These are phyloP conservation scores for Colletotrichum sp. DNA, from an alignment of 2,329 filamentous ascomycete genomes.

Conservation along the genomic window DNA sequence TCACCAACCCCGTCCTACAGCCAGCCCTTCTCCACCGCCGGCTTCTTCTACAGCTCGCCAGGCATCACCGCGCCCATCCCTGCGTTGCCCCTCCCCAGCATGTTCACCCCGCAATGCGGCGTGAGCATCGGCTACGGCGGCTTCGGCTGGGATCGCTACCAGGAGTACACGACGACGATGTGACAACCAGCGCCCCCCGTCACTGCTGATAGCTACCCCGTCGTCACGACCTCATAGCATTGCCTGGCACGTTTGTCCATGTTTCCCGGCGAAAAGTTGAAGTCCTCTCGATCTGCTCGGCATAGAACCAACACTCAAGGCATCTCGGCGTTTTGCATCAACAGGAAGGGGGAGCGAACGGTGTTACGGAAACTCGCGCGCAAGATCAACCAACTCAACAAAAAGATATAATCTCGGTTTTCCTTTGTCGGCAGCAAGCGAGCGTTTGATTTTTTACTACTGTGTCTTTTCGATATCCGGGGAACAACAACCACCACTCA, in stretches of 20 bases:
- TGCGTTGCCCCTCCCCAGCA: slow-evolving; percentile 82
- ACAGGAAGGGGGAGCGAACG: slow-evolving; percentile 33
- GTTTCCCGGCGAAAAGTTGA: slow-evolving; percentile 35
- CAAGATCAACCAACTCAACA: slow-evolving; percentile 39
- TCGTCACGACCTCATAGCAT: slow-evolving; percentile 52
- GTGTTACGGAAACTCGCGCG: slow-evolving; percentile 42
- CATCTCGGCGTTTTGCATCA: slow-evolving; percentile 51
- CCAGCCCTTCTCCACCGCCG: slow-evolving; percentile 76
- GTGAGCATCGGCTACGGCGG: slow-evolving; percentile 76
- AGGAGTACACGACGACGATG: slow-evolving; percentile 86
- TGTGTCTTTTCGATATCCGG: slow-evolving; percentile 39
- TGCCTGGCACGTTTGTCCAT: slow-evolving; percentile 31
- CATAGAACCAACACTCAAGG: slow-evolving; percentile 36
- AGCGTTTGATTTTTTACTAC: slow-evolving; percentile 40
- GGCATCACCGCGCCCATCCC: slow-evolving; percentile 77
- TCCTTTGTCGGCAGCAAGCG: slow-evolving; percentile 46
- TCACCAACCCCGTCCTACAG: slow-evolving; percentile 84
- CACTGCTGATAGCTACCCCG: slow-evolving; percentile 51
- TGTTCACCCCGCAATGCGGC: slow-evolving; percentile 85
- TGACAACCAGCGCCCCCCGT: slow-evolving; percentile 67
- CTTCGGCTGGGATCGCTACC: slow-evolving; percentile 87
- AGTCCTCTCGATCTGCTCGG: slow-evolving; percentile 25
- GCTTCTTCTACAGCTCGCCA: slow-evolving; percentile 81
- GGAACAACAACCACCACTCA: slow-evolving; percentile 51
- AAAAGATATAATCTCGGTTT: slow-evolving; percentile 26